phyloP scores from a whole-genome alignment of 169 alveolate species.

The Plasmodium fragile region DNA sequence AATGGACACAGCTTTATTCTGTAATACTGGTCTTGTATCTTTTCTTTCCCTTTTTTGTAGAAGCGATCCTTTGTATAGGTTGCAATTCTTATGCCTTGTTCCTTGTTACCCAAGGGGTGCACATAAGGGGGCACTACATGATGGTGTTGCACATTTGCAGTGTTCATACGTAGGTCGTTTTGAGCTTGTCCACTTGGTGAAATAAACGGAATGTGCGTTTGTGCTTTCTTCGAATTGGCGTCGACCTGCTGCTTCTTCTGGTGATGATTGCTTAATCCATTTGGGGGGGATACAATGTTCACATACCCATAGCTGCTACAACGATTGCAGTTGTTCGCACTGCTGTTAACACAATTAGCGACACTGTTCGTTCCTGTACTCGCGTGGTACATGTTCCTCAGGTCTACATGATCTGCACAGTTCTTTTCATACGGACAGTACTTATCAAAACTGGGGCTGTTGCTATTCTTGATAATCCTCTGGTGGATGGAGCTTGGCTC shows the following conservation, averaged over 20 bases:
- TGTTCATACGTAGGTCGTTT: not conserved
- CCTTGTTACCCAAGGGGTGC: not conserved
- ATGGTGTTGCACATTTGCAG: not conserved
- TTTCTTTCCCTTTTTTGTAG: conserved; percentile 6
- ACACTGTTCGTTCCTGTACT: not conserved
- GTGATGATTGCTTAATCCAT: not conserved
- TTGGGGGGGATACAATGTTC: not conserved
- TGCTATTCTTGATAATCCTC: not conserved
- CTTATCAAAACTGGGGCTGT: not conserved
- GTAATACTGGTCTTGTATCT: conserved; percentile 24
- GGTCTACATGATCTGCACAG: not conserved
- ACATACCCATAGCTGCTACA: not conserved
- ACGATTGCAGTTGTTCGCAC: not conserved
- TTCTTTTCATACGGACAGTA: not conserved
- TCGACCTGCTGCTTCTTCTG: not conserved
- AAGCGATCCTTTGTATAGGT: not conserved
- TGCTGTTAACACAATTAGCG: not conserved
- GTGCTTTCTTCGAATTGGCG: not conserved
- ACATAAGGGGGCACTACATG: not conserved
- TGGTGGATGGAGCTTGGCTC: not conserved
- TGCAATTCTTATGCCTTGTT: not conserved
- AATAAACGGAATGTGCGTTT: not conserved
- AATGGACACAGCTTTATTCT: conserved; percentile 61
- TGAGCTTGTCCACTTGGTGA: not conserved
- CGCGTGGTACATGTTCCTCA: not conserved